Evolutionary conservation across 768 basidiomycete species (phyloP).

Genomic region (Amanita polypyramis): DNA sequence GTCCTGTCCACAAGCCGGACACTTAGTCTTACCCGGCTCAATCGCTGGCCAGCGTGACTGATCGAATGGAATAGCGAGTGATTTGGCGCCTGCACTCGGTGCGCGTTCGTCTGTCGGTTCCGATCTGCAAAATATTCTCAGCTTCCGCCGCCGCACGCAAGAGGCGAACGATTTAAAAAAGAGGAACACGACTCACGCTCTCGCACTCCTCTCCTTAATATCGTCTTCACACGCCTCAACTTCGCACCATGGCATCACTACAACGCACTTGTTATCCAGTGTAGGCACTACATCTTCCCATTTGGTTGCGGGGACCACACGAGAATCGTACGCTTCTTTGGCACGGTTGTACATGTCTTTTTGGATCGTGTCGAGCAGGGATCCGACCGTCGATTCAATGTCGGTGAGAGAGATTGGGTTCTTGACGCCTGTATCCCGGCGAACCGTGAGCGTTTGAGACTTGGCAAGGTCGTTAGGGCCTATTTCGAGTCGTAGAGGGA

Average conservation of each 20-base stretch:
- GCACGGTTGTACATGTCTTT: constrained; percentile 79
- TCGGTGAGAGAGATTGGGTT: constrained; percentile 31
- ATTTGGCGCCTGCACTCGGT: constrained; percentile 96
- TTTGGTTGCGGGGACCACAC: constrained; percentile 60
- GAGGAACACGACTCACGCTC: constrained; percentile 43
- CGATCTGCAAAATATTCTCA: constrained; percentile 33
- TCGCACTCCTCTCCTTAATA: constrained; percentile 89
- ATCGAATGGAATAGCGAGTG: constrained; percentile 92
- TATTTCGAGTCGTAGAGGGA: constrained; percentile 93
- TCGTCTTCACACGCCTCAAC: constrained; percentile 89
- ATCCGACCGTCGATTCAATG: constrained; percentile 37
- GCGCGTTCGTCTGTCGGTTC: constrained; percentile 91
- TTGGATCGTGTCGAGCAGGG: constrained; percentile 80
- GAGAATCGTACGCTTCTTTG: constrained; percentile 57
- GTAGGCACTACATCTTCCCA: constrained; percentile 94
- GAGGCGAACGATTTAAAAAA: constrained; percentile 10
- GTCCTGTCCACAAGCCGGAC: constrained; percentile 77
- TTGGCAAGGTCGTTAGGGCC: constrained; percentile 88
- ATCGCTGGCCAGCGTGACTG: constrained; percentile 76
- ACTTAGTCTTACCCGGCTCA: constrained; percentile 78
- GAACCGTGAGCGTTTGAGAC: constrained; percentile 71
- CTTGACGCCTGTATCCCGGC: constrained; percentile 54
- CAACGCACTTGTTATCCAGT: constrained; percentile 79
- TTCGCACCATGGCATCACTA: constrained; percentile 96
- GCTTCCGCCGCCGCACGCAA: constrained; percentile 9